Base-by-base conservation (phyloP, 2,329 filamentous ascomycete genomes). In the Apiospora saccharicola region DNA sequence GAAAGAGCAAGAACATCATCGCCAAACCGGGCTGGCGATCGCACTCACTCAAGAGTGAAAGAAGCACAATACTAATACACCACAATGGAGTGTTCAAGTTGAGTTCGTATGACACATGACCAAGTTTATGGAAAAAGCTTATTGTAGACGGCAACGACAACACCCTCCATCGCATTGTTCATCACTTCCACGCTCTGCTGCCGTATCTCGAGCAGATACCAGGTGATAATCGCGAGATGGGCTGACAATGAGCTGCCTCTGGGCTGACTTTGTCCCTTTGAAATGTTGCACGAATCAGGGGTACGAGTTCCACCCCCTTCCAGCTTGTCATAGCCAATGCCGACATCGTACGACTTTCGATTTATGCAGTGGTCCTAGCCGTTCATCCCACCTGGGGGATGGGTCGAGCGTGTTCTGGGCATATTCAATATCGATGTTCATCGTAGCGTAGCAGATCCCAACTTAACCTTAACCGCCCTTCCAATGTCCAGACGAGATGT, bases 401-500 rank as follows among this genome's bases (percentile, higher is more conserved):
- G n/a, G 34, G n/a, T 64, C 8, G 30, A 64, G 22, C 34, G 34
- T 64, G 34, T 64, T 64, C 57, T 64, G 34, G 57, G 34, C 57
- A 64, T 41, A 64, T 37, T 41, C 10, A 41, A 64, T 41, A 64
- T 37, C n/a, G 22, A 41, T 64, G 57, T 64, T 64, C 57, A n/a
- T n/a, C 19, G 57, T 41, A 64, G 57, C 57, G 57, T 64, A 64
- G 57, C 57, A 64, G 57, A 64, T 64, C 57, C 57, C 57, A 37
- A 64, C 57, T 24, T 64, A 64, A 41, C 57, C 57, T 64, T 64
- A 41, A 64, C 22, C 19, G 16, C n/a, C n/a, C n/a, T n/a, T 41
- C 34, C n/a, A n/a, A n/a, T n/a, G n/a, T n/a, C n/a, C 34, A 37
- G 57, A 64, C 22, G 57, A 64, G 34, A n/a, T 41, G 37, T 37